phyloP scores from a whole-genome alignment of 306 rosid species.

The Medicago ruthenica region DNA sequence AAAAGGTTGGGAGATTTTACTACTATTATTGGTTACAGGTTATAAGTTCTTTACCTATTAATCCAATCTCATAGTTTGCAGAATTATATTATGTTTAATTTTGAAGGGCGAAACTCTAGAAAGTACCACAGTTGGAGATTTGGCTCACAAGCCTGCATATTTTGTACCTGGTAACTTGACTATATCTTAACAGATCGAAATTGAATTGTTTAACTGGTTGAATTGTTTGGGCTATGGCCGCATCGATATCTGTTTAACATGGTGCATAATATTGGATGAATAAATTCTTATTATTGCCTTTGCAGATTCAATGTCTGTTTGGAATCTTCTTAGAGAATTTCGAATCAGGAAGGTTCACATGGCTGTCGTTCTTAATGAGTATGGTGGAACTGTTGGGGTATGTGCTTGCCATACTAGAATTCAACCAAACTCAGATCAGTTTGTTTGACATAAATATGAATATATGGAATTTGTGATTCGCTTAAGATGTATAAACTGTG shows the following conservation, averaged over 20 bases:
- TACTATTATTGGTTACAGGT: slow-evolving; percentile 35
- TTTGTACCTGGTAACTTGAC: slow-evolving; percentile 90
- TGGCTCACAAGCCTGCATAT: slow-evolving; percentile 99
- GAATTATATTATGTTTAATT: slow-evolving; percentile 67
- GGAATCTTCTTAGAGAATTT: slow-evolving; percentile 99
- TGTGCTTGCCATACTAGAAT: slow-evolving; percentile 44
- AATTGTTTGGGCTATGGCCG: slow-evolving; percentile 29
- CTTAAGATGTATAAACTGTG: slow-evolving; percentile 18
- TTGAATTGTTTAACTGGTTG: slow-evolving; percentile 19
- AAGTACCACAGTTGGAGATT: slow-evolving; percentile 80
- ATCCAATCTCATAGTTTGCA: slow-evolving; percentile 65
- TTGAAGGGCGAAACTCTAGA: slow-evolving; percentile 97
- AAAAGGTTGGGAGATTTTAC: slow-evolving; percentile 66
- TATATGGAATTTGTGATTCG: slow-evolving; percentile 19
- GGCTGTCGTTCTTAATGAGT: slow-evolving; percentile 98
- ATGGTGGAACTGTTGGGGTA: slow-evolving; percentile 99
- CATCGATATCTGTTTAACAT: slow-evolving; percentile 1
- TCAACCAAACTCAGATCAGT: slow-evolving; percentile 31
- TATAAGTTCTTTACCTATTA: slow-evolving; percentile 50
- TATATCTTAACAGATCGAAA: slow-evolving; percentile 38
- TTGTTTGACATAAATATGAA: slow-evolving; percentile 37
- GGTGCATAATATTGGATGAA: slow-evolving; percentile 24
- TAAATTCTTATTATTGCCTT: slow-evolving; percentile 45
- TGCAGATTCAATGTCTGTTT: slow-evolving; percentile 99
- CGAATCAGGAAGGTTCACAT: slow-evolving; percentile 99